phyloP scores from a whole-genome alignment of 345 rosid genomes.

The Nephelium lappaceum region DNA sequence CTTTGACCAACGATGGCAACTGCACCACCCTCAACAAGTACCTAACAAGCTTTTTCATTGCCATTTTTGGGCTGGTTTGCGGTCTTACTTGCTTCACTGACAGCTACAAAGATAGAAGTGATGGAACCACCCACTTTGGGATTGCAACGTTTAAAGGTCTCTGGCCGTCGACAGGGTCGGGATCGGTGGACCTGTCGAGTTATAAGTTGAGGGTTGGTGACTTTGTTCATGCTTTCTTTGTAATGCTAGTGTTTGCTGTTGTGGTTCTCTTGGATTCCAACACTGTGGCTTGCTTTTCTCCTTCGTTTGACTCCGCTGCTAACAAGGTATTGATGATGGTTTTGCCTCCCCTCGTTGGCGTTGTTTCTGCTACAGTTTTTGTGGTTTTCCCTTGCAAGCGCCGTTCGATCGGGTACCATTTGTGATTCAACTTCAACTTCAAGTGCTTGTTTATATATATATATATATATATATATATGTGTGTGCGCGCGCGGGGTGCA shows the following conservation, averaged over 20 bases:
- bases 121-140: slow-evolving; percentile 58
- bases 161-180: slow-evolving; percentile 46
- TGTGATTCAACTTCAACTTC: no score
- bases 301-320: neutral
- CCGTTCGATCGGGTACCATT: slow-evolving; percentile 5
- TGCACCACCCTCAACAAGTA: slow-evolving; percentile 58
- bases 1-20: slow-evolving; percentile 66
- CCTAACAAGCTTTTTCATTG: slow-evolving; percentile 54
- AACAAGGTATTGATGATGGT: neutral
- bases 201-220: neutral
- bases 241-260: neutral
- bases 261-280: slow-evolving; percentile 2
- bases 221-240: neutral
- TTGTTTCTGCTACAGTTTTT: neutral
- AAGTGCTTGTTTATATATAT: no score
- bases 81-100: slow-evolving; percentile 74
- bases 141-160: slow-evolving; percentile 61
- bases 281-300: neutral
- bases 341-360: neutral
- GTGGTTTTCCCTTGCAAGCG: neutral
- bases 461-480: no score
- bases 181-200: neutral
- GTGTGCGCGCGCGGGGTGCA: no score
- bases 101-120: slow-evolving; percentile 47
- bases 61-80: slow-evolving; percentile 67